Conservation (phyloP, 768 basidiomycete genomes). For the Chlorophyllum brunneum region DNA sequence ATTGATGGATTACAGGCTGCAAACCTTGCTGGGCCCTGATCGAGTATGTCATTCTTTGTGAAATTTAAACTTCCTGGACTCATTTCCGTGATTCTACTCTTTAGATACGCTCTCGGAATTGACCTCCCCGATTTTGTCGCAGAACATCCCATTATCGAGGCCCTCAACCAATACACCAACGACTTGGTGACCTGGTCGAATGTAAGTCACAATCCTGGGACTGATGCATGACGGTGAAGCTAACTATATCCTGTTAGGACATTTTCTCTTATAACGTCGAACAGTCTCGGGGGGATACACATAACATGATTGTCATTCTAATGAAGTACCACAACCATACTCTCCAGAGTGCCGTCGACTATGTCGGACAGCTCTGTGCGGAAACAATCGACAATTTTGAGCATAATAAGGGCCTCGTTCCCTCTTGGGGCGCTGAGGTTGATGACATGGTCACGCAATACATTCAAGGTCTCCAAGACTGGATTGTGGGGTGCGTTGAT, state of each 20-base stretch:
- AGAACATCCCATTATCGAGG: slow-evolving; percentile 56
- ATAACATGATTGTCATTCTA: slow-evolving; percentile 72
- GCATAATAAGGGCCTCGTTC: slow-evolving; percentile 42
- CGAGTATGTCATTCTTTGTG: slow-evolving; percentile 38
- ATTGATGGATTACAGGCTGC: slow-evolving; percentile 35
- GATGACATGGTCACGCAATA: slow-evolving; percentile 57
- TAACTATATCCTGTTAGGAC: slow-evolving; percentile 38
- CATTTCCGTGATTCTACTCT: slow-evolving; percentile 6
- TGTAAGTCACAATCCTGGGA: slow-evolving; percentile 34
- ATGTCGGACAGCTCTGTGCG: slow-evolving; percentile 58
- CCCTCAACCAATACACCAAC: slow-evolving; percentile 65
- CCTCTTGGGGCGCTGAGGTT: slow-evolving; percentile 59
- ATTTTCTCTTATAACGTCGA: slow-evolving; percentile 77
- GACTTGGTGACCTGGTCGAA: slow-evolving; percentile 86
- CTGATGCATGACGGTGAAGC: not conserved
- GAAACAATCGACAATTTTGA: slow-evolving; percentile 51
- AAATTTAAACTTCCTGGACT: not conserved
- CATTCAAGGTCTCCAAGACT: slow-evolving; percentile 59
- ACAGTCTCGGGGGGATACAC: slow-evolving; percentile 63
- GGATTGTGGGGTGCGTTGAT: slow-evolving; percentile 58
- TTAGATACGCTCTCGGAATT: slow-evolving; percentile 60
- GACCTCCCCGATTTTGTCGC: slow-evolving; percentile 70
- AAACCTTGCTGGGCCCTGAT: slow-evolving; percentile 76
- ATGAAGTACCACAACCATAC: slow-evolving; percentile 56
- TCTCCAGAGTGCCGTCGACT: slow-evolving; percentile 61